These are phyloP conservation scores for Triglochin maritima DNA, from an alignment of 106 monocot genomes.

Conservation along the genomic window DNA sequence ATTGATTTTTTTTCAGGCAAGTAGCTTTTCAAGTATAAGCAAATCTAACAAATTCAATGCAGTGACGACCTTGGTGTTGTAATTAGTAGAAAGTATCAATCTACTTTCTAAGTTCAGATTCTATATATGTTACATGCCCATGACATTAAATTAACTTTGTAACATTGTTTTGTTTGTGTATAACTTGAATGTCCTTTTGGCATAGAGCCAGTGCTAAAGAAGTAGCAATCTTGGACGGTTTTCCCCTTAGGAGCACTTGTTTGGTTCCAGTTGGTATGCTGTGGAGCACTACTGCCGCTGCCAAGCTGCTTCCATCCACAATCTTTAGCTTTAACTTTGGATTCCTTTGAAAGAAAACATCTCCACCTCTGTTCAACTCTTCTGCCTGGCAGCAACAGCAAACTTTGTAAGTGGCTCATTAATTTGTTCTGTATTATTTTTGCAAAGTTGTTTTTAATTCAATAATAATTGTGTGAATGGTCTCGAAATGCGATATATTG, in stretches of 20 bases:
- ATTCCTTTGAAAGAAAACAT: conserved; percentile 55
- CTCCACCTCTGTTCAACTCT: conserved; percentile 60
- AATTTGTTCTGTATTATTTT: too few relatives aligned
- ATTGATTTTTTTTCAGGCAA: background rate
- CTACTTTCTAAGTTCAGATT: background rate
- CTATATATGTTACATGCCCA: background rate
- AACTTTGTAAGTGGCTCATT: too few relatives aligned
- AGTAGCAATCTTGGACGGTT: conserved; percentile 43
- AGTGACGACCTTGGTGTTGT: conserved; percentile 32
- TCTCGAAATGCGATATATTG: background rate
- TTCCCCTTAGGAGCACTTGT: conserved; percentile 49
- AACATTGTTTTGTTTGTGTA: background rate
- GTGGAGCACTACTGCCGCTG: conserved; percentile 60
- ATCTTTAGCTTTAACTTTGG: conserved; percentile 69
- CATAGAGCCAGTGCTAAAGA: conserved; percentile 36
- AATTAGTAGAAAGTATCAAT: conserved; percentile 36
- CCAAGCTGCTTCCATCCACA: conserved; percentile 81
- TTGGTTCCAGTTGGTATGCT: conserved; percentile 55
- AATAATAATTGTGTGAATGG: background rate
- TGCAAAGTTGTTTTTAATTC: too few relatives aligned
- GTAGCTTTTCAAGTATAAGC: background rate
- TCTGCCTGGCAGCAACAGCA: conserved; percentile 27
- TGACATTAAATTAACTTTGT: background rate
- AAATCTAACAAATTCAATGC: background rate
- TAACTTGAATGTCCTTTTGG: conserved; percentile 51